These are phyloP conservation scores for Talaromyces sp. DNA, from an alignment of 2,329 filamentous ascomycete genomes.

Conservation along the genomic window DNA sequence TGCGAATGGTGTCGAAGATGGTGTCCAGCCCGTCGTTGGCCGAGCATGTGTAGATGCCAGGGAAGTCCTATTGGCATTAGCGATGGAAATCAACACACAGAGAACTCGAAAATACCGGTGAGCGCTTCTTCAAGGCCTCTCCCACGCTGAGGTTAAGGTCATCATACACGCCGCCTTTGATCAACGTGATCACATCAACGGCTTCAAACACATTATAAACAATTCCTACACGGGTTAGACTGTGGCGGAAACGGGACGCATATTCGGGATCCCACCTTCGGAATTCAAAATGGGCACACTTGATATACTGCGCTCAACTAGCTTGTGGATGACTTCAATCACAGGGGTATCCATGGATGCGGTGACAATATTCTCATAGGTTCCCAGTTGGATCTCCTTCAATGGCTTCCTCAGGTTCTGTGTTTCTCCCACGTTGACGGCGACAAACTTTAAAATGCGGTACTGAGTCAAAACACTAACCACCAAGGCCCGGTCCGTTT, in stretches of 20 bases:
- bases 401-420: conserved; percentile 83
- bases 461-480: conserved; percentile 98
- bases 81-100: conserved; percentile 4
- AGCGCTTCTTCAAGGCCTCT: conserved; percentile 78
- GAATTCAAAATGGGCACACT: conserved; percentile 88
- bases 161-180: conserved; percentile 89
- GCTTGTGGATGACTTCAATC: conserved; percentile 86
- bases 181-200: conserved; percentile 92
- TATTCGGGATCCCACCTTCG: conserved; percentile 44
- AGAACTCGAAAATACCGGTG: conserved; percentile 51
- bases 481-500: conserved; percentile 86
- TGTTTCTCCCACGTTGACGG: conserved; percentile 87
- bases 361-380: conserved; percentile 73
- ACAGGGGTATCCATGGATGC: conserved; percentile 85
- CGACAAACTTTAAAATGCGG: conserved; percentile 96
- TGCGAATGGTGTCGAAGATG: conserved; percentile 94
- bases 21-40: conserved; percentile 87
- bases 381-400: conserved; percentile 76
- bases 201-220: conserved; percentile 97
- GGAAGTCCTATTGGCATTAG: conserved; percentile 62
- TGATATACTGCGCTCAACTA: conserved; percentile 90
- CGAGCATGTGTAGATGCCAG: conserved; percentile 93
- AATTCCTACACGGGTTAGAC: conserved; percentile 39
- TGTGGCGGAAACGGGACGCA: not conserved
- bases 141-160: conserved; percentile 81